phyloP scores from a whole-genome alignment of 495 filamentous ascomycete species.

The Penicillium turbatum region DNA sequence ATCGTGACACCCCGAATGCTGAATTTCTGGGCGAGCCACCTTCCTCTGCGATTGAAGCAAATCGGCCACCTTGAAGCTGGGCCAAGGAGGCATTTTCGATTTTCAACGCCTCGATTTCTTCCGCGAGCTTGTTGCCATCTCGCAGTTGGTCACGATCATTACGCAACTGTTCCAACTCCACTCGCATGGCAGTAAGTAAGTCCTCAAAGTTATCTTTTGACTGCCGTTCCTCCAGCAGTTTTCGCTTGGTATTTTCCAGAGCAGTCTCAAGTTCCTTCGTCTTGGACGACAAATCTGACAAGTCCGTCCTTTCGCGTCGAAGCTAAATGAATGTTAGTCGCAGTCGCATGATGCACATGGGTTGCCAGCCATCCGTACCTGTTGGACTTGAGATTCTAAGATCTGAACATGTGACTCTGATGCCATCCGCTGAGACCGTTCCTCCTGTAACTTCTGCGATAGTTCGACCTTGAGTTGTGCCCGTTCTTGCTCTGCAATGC shows the following conservation, averaged over 20 bases:
- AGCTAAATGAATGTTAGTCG: constrained; percentile 28
- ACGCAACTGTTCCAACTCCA: constrained; percentile 73
- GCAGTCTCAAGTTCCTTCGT: constrained; percentile 69
- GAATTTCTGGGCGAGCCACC: constrained; percentile 33
- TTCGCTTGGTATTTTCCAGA: constrained; percentile 75
- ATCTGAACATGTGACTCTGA: constrained; percentile 78
- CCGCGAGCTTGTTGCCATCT: constrained; percentile 76
- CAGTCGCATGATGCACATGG: not conserved
- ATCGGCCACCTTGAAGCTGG: constrained; percentile 47
- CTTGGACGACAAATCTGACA: constrained; percentile 41
- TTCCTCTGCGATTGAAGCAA: constrained; percentile 65
- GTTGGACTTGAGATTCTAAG: constrained; percentile 69
- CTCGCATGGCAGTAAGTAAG: constrained; percentile 73
- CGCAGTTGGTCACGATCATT: constrained; percentile 90
- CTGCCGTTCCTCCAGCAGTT: constrained; percentile 78
- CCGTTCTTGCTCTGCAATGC: constrained; percentile 85
- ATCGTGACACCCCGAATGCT: constrained; percentile 52
- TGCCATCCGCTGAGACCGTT: constrained; percentile 65
- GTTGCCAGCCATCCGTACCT: constrained; percentile 30
- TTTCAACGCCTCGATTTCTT: constrained; percentile 61
- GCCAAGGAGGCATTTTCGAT: constrained; percentile 51
- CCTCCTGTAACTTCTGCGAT: constrained; percentile 77
- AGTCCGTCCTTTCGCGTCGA: constrained; percentile 41
- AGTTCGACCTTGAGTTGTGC: constrained; percentile 82
- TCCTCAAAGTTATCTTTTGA: constrained; percentile 94